Base-by-base conservation (phyloP, 108 stramenopile genomes). In the Skeletonema costatum region DNA sequence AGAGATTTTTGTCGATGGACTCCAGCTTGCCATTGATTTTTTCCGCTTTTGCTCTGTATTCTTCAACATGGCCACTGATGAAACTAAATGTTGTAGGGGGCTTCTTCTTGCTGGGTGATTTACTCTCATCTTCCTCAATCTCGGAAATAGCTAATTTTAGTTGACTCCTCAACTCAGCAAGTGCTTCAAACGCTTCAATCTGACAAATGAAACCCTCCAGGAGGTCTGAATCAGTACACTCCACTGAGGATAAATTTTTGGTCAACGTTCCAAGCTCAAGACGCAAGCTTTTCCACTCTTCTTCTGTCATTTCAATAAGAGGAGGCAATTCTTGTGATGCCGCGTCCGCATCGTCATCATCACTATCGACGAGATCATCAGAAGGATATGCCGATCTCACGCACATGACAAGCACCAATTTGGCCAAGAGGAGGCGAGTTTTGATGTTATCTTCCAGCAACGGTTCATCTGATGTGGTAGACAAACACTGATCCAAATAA, bases 381-480 rank as follows among this genome's bases (percentile, higher is more conserved):
- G 68, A 46, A 21, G 70, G 56, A 65, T 65, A 71, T 31, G 51
- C 76, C n/a, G 48, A 17, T 39, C 62, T 71, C 16, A 36, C 30
- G 7, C 62, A 77, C 3, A 77, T 10, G 38, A 56, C 64, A 70
- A 77, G 14, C 2, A 39, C 64, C 69, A 64, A 41, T 63, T 36
- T 71, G 30, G 76, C 76, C 41, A 77, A 19, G 42, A 69, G 30
- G 5, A 77, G 39, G 66, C 69, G 76, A 70, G 56, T 64, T 51
- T 56, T 56, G 12, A 50, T 32, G 44, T 2, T 29, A 62, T 68
- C 75, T 42, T 64, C 42, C 67, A 69, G 35, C 12, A 63, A 35
- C 16, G 53, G 42, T 6, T 31, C 42, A 6, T 42, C 67, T 30
- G 38, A 31, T 46, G 14, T n/a, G 14, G 17, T 7, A 68, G 61